Conservation (phyloP, 139 green algal species). For the Chloropicon primus region DNA sequence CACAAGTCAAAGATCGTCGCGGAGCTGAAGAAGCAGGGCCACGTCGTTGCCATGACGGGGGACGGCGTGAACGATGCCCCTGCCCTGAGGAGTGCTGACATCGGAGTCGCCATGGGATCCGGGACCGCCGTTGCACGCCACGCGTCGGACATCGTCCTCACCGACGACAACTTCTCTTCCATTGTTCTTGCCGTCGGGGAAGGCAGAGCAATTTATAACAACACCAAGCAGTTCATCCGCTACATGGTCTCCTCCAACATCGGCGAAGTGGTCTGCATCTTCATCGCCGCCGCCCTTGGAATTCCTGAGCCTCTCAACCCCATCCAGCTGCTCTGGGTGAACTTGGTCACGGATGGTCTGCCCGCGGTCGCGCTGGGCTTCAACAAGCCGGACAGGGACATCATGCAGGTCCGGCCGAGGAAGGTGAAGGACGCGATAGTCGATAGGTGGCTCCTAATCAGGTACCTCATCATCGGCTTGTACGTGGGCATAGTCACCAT, state of each 20-base stretch:
- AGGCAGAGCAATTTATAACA: conserved; percentile 37
- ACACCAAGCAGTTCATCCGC: conserved; percentile 43
- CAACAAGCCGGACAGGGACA: conserved; percentile 35
- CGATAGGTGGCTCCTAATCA: conserved; percentile 76
- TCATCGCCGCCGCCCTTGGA: conserved; percentile 32
- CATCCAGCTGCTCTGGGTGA: conserved; percentile 40
- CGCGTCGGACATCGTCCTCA: conserved; percentile 34
- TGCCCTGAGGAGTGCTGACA: conserved; percentile 30
- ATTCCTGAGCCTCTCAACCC: conserved; percentile 37
- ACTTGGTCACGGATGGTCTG: conserved; percentile 36
- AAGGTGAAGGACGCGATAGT: conserved; percentile 64
- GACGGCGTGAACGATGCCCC: conserved; percentile 43
- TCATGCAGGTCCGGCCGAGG: conserved; percentile 22
- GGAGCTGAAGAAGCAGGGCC: conserved; percentile 11
- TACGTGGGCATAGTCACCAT: conserved; percentile 36
- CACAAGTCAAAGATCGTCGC: conserved; percentile 35
- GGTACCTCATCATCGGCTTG: conserved; percentile 31
- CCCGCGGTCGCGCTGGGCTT: conserved; percentile 35
- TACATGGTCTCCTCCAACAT: conserved; percentile 50
- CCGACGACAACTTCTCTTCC: conserved; percentile 39
- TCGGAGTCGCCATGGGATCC: conserved; percentile 37
- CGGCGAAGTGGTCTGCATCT: conserved; percentile 41
- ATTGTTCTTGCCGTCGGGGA: conserved; percentile 37
- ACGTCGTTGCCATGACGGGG: conserved; percentile 41
- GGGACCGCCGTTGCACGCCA: conserved; percentile 31